Evolutionary conservation across 2,329 filamentous ascomycete genomes (phyloP).

Genomic region (Macrophomina phaseolina): DNA sequence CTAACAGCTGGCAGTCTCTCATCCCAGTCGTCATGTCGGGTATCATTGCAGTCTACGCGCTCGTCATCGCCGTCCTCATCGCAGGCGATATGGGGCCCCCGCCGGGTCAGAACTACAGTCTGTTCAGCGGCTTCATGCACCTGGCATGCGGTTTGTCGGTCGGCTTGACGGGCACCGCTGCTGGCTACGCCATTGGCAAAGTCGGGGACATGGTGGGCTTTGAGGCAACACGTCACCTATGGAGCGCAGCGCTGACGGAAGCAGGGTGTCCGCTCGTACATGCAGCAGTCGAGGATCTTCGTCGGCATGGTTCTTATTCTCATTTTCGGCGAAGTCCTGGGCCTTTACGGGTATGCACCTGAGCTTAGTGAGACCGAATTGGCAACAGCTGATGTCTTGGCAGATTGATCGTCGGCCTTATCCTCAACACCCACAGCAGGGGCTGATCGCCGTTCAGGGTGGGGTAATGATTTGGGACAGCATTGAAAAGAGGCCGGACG

Average conservation of each 20-base stretch:
- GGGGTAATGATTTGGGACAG: background rate
- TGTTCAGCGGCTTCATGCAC: conserved; percentile 95
- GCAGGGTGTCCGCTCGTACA: conserved; percentile 85
- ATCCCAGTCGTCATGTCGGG: conserved; percentile 97
- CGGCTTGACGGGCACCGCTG: conserved; percentile 46
- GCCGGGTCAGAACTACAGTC: conserved; percentile 71
- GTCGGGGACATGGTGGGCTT: conserved; percentile 82
- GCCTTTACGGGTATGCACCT: conserved; percentile 83
- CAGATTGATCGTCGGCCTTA: conserved; percentile 89
- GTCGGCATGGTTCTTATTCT: conserved; percentile 98
- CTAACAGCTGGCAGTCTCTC: conserved; percentile 63
- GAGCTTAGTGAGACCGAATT: background rate
- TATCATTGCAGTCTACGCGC: conserved; percentile 97
- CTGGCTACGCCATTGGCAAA: conserved; percentile 77
- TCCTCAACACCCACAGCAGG: conserved; percentile 86
- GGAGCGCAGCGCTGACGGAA: conserved; percentile 26
- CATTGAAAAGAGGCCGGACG: background rate
- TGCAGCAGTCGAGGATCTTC: conserved; percentile 94
- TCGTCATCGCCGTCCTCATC: conserved; percentile 96
- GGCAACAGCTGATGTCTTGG: conserved; percentile 10
- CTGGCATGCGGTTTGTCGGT: conserved; percentile 89
- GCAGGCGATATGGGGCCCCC: conserved; percentile 84
- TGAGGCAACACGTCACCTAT: background rate
- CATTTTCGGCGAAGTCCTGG: conserved; percentile 97
- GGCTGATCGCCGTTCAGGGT: conserved; percentile 43